A percentile compares a stretch with the other conserved stretches of the same genome.
These are phyloP conservation scores for Xylariomycetidae sp. DNA, from an alignment of 2,329 filamentous ascomycete species.

Conservation along the genomic window DNA sequence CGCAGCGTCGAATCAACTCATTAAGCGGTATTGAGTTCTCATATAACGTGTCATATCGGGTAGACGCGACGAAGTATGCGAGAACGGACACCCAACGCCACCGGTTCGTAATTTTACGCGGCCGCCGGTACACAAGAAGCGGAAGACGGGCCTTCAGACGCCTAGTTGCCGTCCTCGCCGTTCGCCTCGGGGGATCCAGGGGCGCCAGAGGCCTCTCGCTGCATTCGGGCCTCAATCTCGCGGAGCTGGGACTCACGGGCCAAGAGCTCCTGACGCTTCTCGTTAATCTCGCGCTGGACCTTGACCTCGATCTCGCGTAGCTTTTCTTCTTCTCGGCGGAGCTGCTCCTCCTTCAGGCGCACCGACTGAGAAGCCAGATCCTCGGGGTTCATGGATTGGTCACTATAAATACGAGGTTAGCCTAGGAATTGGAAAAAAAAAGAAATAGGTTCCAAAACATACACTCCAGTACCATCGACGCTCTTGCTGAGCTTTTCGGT, in stretches of 20 bases:
- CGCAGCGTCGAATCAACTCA: slow-evolving; percentile 19
- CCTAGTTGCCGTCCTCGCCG: slow-evolving; percentile 49
- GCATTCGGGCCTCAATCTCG: slow-evolving; percentile 97
- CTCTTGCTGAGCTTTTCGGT: slow-evolving; percentile 99
- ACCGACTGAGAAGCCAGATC: slow-evolving; percentile 95
- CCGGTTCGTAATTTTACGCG: slow-evolving; percentile 20
- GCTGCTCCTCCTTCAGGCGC: slow-evolving; percentile 98
- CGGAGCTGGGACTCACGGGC: slow-evolving; percentile 97
- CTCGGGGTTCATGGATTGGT: slow-evolving; percentile 95
- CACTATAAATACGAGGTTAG: slow-evolving; percentile 40
- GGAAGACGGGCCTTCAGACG: slow-evolving; percentile 22
- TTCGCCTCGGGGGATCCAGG: slow-evolving; percentile 40
- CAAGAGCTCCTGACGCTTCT: slow-evolving; percentile 97
- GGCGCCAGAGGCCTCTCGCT: slow-evolving; percentile 58
- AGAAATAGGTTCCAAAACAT: slow-evolving; percentile 44
- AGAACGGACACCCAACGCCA: slow-evolving; percentile 26
- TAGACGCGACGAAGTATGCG: slow-evolving; percentile 15
- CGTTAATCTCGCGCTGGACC: slow-evolving; percentile 99
- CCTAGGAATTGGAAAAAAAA: slow-evolving; percentile 1
- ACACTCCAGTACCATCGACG: slow-evolving; percentile 85
- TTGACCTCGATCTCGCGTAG: slow-evolving; percentile 98
- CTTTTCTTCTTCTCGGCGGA: slow-evolving; percentile 99
- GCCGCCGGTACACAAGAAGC: slow-evolving; percentile 19
- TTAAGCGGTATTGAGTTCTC: slow-evolving; percentile 21
- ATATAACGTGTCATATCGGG: slow-evolving; percentile 18